Conservation (phyloP, 2,329 filamentous ascomycete species). For the Phaeosphaeriaceae sp. region DNA sequence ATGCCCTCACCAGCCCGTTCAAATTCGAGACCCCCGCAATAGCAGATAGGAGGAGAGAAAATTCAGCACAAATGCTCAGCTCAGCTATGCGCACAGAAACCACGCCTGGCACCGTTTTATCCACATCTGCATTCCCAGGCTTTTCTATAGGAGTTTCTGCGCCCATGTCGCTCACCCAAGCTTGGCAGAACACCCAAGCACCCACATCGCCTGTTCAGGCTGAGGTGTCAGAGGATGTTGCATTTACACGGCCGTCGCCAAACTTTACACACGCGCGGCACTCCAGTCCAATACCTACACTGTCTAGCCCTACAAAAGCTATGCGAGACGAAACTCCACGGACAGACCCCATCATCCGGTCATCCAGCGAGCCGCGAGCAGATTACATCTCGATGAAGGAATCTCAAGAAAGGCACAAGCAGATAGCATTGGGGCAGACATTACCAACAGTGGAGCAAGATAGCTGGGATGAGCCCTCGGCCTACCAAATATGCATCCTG, state of each 20-base stretch:
- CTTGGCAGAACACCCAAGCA: slow-evolving; percentile 55
- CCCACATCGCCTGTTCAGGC: slow-evolving; percentile 52
- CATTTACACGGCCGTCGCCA: slow-evolving; percentile 55
- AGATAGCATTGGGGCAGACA: slow-evolving; percentile 19
- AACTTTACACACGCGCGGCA: slow-evolving; percentile 45
- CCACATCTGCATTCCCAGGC: slow-evolving; percentile 42
- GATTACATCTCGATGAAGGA: slow-evolving; percentile 54
- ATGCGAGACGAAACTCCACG: slow-evolving; percentile 22
- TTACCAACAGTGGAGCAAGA: slow-evolving; percentile 26
- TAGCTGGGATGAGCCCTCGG: slow-evolving; percentile 39
- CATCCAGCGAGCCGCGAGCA: slow-evolving; percentile 51
- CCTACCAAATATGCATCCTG: slow-evolving; percentile 21
- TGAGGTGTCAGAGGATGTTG: slow-evolving; percentile 49
- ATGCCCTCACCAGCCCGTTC: slow-evolving; percentile 38
- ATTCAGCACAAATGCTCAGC: slow-evolving; percentile 49
- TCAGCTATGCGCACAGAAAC: slow-evolving; percentile 47
- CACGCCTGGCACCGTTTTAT: slow-evolving; percentile 50
- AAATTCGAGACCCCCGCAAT: slow-evolving; percentile 53
- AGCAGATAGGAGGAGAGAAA: slow-evolving; percentile 48
- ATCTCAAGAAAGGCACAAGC: slow-evolving; percentile 50
- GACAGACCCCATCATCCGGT: slow-evolving; percentile 31
- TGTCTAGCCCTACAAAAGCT: slow-evolving; percentile 50
- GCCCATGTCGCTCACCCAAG: slow-evolving; percentile 53
- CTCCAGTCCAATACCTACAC: slow-evolving; percentile 45
- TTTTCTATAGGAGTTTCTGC: slow-evolving; percentile 31